Evolutionary conservation across 176 grass and related monocot species (phyloP).

Genomic region (Urochloa ruziziensis): DNA sequence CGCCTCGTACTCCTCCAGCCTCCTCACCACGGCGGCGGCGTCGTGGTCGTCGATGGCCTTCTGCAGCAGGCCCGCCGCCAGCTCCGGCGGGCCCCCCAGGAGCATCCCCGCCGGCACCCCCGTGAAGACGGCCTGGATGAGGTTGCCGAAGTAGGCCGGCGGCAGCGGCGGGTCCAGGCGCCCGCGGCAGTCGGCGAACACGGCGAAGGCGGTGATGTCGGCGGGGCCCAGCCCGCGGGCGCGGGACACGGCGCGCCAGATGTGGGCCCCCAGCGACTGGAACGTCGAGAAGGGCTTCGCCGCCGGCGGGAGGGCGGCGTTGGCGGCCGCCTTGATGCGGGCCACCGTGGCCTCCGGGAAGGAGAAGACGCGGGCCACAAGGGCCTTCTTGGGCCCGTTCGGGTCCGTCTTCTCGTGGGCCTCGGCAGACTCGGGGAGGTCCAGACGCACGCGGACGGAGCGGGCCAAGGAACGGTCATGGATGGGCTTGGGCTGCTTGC

Average conservation of each 20-base stretch:
- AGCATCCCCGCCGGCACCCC: constrained; percentile 78
- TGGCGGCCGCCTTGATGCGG: constrained; percentile 68
- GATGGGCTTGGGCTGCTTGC: constrained; percentile 24
- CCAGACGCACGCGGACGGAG: constrained; percentile 54
- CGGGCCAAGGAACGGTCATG: constrained; percentile 65
- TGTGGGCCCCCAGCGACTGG: constrained; percentile 82
- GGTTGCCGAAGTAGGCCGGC: constrained; percentile 86
- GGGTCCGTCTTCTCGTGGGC: constrained; percentile 83
- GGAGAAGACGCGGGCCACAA: constrained; percentile 79
- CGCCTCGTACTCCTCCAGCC: constrained; percentile 91
- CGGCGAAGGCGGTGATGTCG: constrained; percentile 91
- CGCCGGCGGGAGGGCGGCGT: constrained; percentile 53
- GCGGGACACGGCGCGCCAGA: constrained; percentile 81
- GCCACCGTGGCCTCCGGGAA: constrained; percentile 54
- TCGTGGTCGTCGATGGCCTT: constrained; percentile 78
- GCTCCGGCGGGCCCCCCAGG: constrained; percentile 47
- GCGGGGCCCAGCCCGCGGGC: constrained; percentile 64
- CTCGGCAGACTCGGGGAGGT: constrained; percentile 55
- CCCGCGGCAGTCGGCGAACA: constrained; percentile 78
- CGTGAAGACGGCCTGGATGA: constrained; percentile 97
- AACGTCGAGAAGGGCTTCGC: constrained; percentile 86
- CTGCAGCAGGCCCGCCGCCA: constrained; percentile 60
- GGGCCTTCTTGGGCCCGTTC: constrained; percentile 57
- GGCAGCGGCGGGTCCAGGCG: constrained; percentile 77
- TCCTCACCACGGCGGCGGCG: constrained; percentile 50